Evolutionary conservation across 2,329 filamentous ascomycete genomes (phyloP).

Genomic region (Paramyrothecium sp.): DNA sequence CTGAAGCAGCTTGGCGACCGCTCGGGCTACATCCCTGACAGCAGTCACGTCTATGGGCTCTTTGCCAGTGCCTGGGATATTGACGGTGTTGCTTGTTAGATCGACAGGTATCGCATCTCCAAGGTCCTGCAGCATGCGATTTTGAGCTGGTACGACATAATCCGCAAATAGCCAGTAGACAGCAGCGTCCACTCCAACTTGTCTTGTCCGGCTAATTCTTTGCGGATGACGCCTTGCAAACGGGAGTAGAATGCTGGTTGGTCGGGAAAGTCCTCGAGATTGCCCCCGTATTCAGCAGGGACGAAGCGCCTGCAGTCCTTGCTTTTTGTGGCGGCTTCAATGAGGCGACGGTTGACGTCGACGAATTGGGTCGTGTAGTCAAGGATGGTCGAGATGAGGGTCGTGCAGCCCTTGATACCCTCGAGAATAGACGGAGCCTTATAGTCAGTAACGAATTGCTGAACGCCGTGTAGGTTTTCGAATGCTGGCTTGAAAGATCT

Average conservation of each 20-base stretch:
- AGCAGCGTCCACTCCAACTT: conserved; percentile 14
- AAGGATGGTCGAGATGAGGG: conserved; percentile 12
- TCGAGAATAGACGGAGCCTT: no score
- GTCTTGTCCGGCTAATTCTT: conserved; percentile 5
- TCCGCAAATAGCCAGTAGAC: conserved; percentile 11
- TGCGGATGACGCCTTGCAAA: conserved; percentile 3
- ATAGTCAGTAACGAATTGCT: no score
- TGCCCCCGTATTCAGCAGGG: conserved; percentile 13
- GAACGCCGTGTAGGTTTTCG: no score
- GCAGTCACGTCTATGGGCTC: no score
- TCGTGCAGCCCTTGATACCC: background rate
- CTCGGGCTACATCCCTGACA: no score
- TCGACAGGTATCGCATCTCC: no score
- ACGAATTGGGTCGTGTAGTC: conserved; percentile 8
- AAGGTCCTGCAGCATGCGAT: no score
- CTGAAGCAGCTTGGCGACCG: no score
- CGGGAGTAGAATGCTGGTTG: conserved; percentile 12
- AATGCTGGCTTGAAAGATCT: no score
- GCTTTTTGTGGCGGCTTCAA: conserved; percentile 10
- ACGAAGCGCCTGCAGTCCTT: conserved; percentile 13
- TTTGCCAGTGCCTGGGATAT: no score
- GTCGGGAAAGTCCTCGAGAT: conserved; percentile 9
- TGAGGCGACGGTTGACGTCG: conserved; percentile 10
- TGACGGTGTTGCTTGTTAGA: no score
- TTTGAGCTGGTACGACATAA: conserved; percentile 1